Evolutionary conservation across 305 asterid genomes (phyloP).

Genomic region (Fraxinus greggii): DNA sequence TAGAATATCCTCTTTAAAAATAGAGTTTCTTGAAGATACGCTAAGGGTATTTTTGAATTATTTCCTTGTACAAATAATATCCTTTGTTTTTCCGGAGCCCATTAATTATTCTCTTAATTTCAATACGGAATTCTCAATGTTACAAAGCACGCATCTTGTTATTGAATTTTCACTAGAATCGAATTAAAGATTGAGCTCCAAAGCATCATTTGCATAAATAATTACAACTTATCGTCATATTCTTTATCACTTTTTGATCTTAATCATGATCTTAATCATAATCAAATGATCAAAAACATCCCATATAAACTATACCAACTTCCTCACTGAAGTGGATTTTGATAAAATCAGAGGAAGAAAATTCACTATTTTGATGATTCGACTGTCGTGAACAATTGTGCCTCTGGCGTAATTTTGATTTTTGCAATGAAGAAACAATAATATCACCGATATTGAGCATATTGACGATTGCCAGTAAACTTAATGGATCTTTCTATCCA

Average conservation of each 20-base stretch:
- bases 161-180: background rate
- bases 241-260: background rate
- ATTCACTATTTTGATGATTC: background rate
- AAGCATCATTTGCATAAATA: background rate
- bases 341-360: background rate
- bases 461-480: background rate
- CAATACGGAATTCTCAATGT: background rate
- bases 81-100: background rate
- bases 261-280: background rate
- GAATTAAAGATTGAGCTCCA: background rate
- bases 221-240: background rate
- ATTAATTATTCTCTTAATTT: background rate
- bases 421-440: background rate
- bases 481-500: too few relatives aligned
- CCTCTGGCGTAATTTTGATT: too few relatives aligned
- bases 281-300: background rate
- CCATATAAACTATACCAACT: background rate
- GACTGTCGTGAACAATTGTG: background rate
- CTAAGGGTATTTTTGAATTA: too few relatives aligned
- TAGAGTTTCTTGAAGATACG: too few relatives aligned
- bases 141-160: background rate
- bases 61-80: too few relatives aligned
- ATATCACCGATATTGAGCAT: background rate
- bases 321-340: background rate
- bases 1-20: too few relatives aligned